Evolutionary conservation across 208 protist species (phyloP).

Genomic region (Trypanosomatidae sp.): DNA sequence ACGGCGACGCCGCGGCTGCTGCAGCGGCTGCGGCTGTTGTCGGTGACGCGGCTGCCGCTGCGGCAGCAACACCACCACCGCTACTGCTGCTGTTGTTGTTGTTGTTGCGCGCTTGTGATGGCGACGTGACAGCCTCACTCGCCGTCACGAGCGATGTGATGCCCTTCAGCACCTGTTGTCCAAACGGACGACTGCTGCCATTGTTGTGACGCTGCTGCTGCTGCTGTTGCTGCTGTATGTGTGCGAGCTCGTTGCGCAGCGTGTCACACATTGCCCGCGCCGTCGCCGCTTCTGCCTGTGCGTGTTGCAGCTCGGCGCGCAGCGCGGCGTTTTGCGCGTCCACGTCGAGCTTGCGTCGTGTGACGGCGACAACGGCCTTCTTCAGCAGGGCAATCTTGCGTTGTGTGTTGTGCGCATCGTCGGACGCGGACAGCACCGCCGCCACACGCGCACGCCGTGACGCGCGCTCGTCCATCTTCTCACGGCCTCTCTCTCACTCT

Average conservation of each 20-base stretch:
- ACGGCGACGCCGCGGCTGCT: too few species aligned
- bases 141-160: constrained; percentile 44
- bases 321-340: constrained; percentile 35
- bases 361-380: constrained; percentile 65
- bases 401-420: constrained; percentile 49
- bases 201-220: too few species aligned
- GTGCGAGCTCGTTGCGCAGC: constrained; percentile 26
- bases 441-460: constrained; percentile 39
- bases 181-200: constrained; percentile 29
- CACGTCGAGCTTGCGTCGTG: constrained; percentile 69
- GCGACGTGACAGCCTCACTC: constrained; percentile 6
- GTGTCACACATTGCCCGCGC: constrained; percentile 25
- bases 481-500: too few species aligned
- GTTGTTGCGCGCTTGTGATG: too few species aligned
- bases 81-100: background rate
- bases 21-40: too few species aligned
- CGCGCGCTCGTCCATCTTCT: too few species aligned
- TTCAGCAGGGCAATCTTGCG: constrained; percentile 77
- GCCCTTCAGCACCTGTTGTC: constrained; percentile 49
- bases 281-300: constrained; percentile 18
- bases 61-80: too few species aligned
- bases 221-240: constrained; percentile 26
- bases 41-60: too few species aligned
- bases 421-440: constrained; percentile 54
- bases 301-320: constrained; percentile 23